Conservation (phyloP, 495 filamentous ascomycete genomes). For the Tuber melanosporum region DNA sequence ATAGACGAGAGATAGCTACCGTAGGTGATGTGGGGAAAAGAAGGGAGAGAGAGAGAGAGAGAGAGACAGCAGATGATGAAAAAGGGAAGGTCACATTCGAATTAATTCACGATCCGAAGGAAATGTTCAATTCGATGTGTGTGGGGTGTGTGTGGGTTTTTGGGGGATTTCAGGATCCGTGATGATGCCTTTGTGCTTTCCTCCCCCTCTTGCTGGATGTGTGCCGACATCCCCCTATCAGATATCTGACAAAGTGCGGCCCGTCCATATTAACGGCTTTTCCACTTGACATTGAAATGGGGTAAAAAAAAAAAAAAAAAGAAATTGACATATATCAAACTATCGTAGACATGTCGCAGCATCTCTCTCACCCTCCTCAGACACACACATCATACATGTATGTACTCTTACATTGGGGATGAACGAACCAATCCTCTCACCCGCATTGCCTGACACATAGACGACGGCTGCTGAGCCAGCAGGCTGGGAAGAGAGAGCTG, state of each 20-base stretch:
- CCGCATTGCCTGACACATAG: background rate
- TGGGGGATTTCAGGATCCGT: background rate
- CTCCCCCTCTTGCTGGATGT: background rate
- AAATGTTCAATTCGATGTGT: background rate
- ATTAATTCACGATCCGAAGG: background rate
- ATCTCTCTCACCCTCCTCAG: background rate
- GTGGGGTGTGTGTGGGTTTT: background rate
- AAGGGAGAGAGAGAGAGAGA: background rate
- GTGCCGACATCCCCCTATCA: background rate
- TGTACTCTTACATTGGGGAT: background rate
- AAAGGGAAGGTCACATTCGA: background rate
- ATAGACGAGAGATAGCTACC: background rate
- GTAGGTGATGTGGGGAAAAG: background rate
- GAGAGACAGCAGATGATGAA: background rate
- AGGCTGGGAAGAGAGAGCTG: background rate
- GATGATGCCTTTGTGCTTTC: background rate
- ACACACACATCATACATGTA: background rate
- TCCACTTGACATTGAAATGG: background rate
- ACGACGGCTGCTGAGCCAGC: background rate
- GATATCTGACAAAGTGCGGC: slow-evolving; percentile 4
- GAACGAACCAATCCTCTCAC: background rate
- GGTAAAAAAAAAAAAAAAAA: background rate
- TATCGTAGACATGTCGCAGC: slow-evolving; percentile 1
- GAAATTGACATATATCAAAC: slow-evolving; percentile 2
- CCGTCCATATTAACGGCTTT: background rate